Evolutionary conservation across 1,284 basidiomycete species (phyloP), one percentile per base, ranked within the genome.

Genomic region (Schizopora paradoxa): DNA sequence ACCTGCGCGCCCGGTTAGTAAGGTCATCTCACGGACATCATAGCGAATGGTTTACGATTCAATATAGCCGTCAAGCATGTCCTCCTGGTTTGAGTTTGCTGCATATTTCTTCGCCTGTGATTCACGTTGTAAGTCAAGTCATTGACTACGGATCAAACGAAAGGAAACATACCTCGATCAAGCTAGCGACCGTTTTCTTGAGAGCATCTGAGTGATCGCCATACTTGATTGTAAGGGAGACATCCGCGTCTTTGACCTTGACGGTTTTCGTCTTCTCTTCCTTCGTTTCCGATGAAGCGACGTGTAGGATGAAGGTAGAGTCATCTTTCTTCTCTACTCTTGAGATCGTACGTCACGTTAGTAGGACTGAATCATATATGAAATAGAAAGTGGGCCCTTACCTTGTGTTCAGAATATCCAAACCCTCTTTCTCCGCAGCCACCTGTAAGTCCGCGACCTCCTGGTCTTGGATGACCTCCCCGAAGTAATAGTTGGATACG

Each of bases 381-480:
- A 29, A 11, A 37, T 8, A n/a, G 18, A 28, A 5, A 45, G 5
- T 10, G 33, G n/a, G n/a, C n/a, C 33, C 61, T 14, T 53, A 87
- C 85, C 89, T 79, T n/a, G 88, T 91, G 61, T 91, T 91, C 51
- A 91, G 61, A 5, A 88, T 74, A 51, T 87, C 83, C 32, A 91
- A 61, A 5, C 73, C 76, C 21, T 82, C 67, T 50, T 78, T 78
- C 64, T 91, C 89, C 1, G 84, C 82, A 1, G 79, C 78, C 4
- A 67, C 68, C 60, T 91, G 89, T 7, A 91, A 74, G 2, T 74
- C 72, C 14, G 77, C 76, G 13, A 90, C 86, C 58, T 91, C 88
- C 0, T 78, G 76, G 53, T 91, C 85, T 13, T 74, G 71, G 22
- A 84, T 78, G 6, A 73, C 61, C 49, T 84, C 73, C 2, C 86